phyloP scores from a whole-genome alignment of 2,329 filamentous ascomycete genomes.

The Xylariaceae sp. region DNA sequence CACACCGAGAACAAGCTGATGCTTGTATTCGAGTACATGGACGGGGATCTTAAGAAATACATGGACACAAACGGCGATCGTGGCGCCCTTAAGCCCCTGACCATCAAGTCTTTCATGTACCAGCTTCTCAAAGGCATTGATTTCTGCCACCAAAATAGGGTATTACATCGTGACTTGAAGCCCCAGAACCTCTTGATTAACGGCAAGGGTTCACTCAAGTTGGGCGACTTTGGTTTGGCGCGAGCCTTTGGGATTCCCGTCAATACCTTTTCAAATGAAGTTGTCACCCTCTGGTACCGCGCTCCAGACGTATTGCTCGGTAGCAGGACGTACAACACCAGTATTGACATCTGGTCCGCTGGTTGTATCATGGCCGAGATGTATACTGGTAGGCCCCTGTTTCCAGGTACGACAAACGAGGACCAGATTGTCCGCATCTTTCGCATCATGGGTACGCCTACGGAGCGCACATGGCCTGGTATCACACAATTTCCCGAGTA shows the following conservation, averaged over 20 bases:
- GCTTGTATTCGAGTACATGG: constrained; percentile 99
- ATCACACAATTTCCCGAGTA: constrained; percentile 97
- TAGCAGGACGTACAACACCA: constrained; percentile 96
- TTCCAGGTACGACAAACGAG: constrained; percentile 96
- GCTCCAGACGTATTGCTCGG: constrained; percentile 93
- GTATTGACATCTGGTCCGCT: constrained; percentile 98
- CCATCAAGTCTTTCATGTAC: constrained; percentile 99
- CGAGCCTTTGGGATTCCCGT: constrained; percentile 95
- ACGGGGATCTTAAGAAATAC: constrained; percentile 96
- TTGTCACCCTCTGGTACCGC: constrained; percentile 96
- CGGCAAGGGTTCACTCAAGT: constrained; percentile 81
- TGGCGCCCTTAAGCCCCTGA: constrained; percentile 79
- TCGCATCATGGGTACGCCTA: constrained; percentile 96
- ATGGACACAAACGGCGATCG: constrained; percentile 93
- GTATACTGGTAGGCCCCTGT: constrained; percentile 93
- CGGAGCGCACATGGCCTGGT: constrained; percentile 90
- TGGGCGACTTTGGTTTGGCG: constrained; percentile 91
- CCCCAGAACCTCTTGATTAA: constrained; percentile 97
- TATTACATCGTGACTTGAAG: constrained; percentile 92
- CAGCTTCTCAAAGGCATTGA: constrained; percentile 93
- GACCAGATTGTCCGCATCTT: constrained; percentile 97
- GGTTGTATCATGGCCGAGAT: constrained; percentile 99
- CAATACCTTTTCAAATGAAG: constrained; percentile 97
- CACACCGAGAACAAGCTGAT: constrained; percentile 99
- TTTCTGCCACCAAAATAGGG: constrained; percentile 96